Percentiles rank a stretch among this genome's conserved stretches.
phyloP scores from a whole-genome alignment of 495 filamentous ascomycete species.

The Trypethelium eluteriae region DNA sequence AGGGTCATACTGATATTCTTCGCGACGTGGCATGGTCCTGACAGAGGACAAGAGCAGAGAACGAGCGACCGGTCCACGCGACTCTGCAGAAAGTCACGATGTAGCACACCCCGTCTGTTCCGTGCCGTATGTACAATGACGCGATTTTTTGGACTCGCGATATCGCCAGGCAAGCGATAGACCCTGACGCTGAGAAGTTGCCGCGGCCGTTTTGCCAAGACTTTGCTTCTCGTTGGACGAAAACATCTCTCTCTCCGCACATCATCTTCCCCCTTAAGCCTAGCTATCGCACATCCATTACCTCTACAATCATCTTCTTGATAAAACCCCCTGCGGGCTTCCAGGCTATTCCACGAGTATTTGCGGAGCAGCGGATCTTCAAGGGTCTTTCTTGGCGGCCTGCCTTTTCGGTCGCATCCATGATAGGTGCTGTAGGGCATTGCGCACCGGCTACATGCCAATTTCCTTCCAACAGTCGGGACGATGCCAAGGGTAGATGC shows the following conservation, averaged over 20 bases:
- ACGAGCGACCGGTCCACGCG: background rate
- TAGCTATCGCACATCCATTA: background rate
- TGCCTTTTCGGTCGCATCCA: slow-evolving; percentile 5
- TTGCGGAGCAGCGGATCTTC: background rate
- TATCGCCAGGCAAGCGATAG: background rate
- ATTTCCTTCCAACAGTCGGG: background rate
- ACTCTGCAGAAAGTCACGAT: background rate
- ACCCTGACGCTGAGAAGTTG: background rate
- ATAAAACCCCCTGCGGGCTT: background rate
- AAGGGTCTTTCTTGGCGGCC: background rate
- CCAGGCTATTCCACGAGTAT: background rate
- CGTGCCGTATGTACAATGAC: background rate
- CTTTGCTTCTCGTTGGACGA: background rate
- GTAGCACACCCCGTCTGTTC: too few relatives aligned
- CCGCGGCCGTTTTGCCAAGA: background rate
- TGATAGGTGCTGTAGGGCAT: background rate
- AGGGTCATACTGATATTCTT: background rate
- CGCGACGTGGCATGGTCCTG: background rate
- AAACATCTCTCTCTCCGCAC: background rate
- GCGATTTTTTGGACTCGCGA: background rate
- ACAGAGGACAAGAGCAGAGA: background rate
- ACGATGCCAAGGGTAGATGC: slow-evolving; percentile 4
- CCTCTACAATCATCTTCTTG: background rate
- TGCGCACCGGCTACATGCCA: background rate
- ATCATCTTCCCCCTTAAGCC: background rate